Evolutionary conservation across 805 yeast genomes (phyloP).

Genomic region (Myxozyma nipponensis): DNA sequence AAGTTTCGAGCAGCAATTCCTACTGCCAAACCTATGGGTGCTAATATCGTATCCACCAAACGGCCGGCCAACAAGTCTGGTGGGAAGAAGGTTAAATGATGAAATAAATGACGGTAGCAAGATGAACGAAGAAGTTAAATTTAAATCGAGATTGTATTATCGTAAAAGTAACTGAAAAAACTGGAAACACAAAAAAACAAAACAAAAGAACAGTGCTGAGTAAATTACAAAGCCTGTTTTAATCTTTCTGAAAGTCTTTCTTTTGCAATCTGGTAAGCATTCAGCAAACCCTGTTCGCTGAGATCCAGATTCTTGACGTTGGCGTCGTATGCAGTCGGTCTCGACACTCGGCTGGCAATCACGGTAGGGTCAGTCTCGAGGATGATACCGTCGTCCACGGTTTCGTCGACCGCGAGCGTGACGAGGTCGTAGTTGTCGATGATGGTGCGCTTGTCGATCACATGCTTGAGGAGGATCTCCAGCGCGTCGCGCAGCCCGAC

Average conservation of each 20-base stretch:
- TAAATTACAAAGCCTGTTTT: conserved; percentile 23
- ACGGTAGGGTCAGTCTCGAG: conserved; percentile 84
- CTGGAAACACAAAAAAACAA: neutral
- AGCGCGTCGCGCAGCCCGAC: conserved; percentile 77
- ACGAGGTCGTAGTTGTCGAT: conserved; percentile 83
- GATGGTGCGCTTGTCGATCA: conserved; percentile 68
- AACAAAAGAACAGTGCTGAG: no score
- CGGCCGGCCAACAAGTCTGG: no score
- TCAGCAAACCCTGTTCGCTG: conserved; percentile 39
- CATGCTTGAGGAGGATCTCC: conserved; percentile 62
- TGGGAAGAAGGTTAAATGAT: no score
- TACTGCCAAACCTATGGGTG: conserved; percentile 5
- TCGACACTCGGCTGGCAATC: conserved; percentile 87
- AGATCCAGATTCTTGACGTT: conserved; percentile 40
- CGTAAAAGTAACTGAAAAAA: neutral
- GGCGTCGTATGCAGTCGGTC: conserved; percentile 69
- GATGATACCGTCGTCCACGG: conserved; percentile 89
- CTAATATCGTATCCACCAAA: neutral
- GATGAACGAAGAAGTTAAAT: neutral
- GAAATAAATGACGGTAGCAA: no score
- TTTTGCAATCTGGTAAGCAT: conserved; percentile 26
- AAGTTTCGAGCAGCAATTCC: conserved; percentile 44
- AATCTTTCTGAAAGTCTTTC: conserved; percentile 27
- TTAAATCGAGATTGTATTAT: neutral
- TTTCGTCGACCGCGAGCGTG: conserved; percentile 82